phyloP scores from a whole-genome alignment of 2,329 filamentous ascomycete species.

The Cryphonectria nitschkei region DNA sequence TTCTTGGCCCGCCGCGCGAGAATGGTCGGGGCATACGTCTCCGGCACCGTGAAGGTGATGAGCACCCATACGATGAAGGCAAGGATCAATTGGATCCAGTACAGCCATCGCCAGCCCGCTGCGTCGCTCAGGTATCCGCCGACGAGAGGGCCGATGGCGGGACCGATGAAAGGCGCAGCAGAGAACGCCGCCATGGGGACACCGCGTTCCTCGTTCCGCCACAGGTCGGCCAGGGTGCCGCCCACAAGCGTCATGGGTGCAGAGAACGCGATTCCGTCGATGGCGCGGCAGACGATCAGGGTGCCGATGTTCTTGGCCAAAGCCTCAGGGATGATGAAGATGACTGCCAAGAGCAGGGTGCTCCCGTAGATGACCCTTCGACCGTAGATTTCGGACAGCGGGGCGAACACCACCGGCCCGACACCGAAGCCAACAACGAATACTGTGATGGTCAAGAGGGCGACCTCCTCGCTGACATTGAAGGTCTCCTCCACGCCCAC shows the following conservation, averaged over 20 bases:
- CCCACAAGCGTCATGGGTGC: conserved; percentile 87
- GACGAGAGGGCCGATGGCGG: conserved; percentile 74
- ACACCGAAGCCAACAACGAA: conserved; percentile 85
- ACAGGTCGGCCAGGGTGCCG: conserved; percentile 82
- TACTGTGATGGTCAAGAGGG: conserved; percentile 71
- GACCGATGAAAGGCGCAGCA: conserved; percentile 81
- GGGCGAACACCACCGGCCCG: conserved; percentile 81
- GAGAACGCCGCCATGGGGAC: conserved; percentile 87
- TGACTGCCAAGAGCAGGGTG: conserved; percentile 70
- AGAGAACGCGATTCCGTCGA: conserved; percentile 83
- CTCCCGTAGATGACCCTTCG: conserved; percentile 70
- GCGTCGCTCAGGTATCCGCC: conserved; percentile 77
- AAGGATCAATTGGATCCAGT: conserved; percentile 85
- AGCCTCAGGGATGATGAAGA: conserved; percentile 82
- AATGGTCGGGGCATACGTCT: conserved; percentile 84
- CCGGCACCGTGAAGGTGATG: conserved; percentile 86
- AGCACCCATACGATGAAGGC: conserved; percentile 70
- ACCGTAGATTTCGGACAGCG: conserved; percentile 75
- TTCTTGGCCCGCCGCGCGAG: conserved; percentile 72
- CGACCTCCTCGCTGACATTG: conserved; percentile 70
- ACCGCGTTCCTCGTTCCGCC: conserved; percentile 80
- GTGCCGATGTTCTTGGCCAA: conserved; percentile 77
- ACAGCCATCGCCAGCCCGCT: conserved; percentile 79
- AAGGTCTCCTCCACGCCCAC: conserved; percentile 66
- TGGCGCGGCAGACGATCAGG: conserved; percentile 73